Evolutionary conservation across 176 grass and related monocot genomes (phyloP).

Genomic region (Oropetium thomaeum): DNA sequence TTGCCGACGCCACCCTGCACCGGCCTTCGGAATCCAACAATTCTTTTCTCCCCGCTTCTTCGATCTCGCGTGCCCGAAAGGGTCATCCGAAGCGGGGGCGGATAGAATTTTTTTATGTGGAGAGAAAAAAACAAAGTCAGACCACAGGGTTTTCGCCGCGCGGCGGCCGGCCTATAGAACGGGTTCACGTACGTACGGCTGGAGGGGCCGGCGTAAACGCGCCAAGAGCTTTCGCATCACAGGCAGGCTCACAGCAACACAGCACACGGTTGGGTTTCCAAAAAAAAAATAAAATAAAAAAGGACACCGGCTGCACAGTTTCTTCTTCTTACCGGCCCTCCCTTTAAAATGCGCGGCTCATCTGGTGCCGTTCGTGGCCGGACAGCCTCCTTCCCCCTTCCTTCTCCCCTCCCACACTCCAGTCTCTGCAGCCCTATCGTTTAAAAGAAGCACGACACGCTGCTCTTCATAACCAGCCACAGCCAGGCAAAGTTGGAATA

Average conservation of each 20-base stretch:
- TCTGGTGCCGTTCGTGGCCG: background rate
- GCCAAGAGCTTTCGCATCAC: background rate
- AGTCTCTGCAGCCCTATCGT: too few species aligned
- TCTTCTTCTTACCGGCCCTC: background rate
- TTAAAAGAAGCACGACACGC: too few species aligned
- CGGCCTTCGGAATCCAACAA: background rate
- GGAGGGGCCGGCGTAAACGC: background rate
- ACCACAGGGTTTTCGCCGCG: background rate
- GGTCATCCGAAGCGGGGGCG: too few species aligned
- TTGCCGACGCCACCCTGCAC: background rate
- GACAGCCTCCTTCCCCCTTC: too few species aligned
- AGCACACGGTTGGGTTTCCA: too few species aligned
- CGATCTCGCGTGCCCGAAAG: too few species aligned
- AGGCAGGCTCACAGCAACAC: too few species aligned
- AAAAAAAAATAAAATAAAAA: too few species aligned
- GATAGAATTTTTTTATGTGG: background rate
- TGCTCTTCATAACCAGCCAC: too few species aligned
- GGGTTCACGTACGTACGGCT: too few species aligned
- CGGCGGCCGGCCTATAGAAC: background rate
- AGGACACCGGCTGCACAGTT: too few species aligned
- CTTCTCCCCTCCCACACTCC: background rate
- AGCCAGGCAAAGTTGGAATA: too few species aligned
- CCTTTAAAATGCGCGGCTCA: conserved; percentile 13
- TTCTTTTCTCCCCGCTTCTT: background rate
- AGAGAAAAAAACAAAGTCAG: background rate